Evolutionary conservation across 2,329 filamentous ascomycete species (phyloP), one percentile per base, ranked within the genome.

Genomic region (Alternaria infectoria): DNA sequence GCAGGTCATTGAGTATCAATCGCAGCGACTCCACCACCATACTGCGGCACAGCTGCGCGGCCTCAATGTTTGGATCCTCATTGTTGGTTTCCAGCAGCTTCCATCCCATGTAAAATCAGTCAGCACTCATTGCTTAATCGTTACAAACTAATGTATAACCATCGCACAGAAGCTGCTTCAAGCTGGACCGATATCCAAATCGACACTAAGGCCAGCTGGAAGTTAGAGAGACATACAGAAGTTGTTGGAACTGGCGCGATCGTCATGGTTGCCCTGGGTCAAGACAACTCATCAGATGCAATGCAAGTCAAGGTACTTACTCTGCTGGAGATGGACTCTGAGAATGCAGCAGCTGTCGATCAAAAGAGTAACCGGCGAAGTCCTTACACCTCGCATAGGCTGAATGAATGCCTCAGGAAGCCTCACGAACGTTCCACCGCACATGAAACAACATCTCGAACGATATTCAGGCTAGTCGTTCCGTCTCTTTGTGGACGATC

Each of bases 181-280:
- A 69, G 92, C 90, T 6, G 93, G 91, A 89, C 97, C 81, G 95
- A 93, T 86, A 90, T 93, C 63, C 93, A 97, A 79, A 96, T 94
- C 79, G 84, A 88, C 13, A 91, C 91, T 83, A 97, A 97, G 81
- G 87, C 90, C 68, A 96, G 96, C 84, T 93, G 93, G 21, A 96
- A 93, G 80, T 85, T 95, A 44, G 90, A 88, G 9, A 86, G 89
- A 65, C 94, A 97, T 79, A 97, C 97, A 86, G 96, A 96, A 81
- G 89, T 90, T 19, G 93, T 93, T 23, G 50, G 49, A 17, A 93
- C 97, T 78, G 82, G 83, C 54, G 89, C 88, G 63, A 90, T 89
- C 44, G 88, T 95, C 25, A 92, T 90, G 9, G 86, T 97, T 50
- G 93, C 97, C 72, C 85, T 97, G 1, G 93, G 93, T 49, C 91